Evolutionary conservation across 805 yeast species (phyloP), one percentile per base, ranked within the genome.

Genomic region (Schwanniomyces occidentalis): DNA sequence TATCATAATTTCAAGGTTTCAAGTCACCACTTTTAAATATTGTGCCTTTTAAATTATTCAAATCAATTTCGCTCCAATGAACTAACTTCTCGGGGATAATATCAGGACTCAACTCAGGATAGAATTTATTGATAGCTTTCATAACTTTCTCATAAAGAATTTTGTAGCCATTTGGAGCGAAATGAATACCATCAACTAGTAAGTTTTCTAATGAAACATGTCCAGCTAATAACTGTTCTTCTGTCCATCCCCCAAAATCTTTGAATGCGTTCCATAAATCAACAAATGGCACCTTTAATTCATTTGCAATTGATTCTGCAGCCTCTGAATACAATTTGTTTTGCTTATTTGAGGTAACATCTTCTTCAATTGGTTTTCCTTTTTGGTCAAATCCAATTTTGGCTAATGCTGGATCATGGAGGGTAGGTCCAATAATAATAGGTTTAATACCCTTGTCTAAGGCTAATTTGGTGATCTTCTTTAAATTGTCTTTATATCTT

Each of bases 371-470:
- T 10, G 31, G 22, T 2, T 37, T 33, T 2, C 34, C 44, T 0
- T 19, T 7, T 12, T 16, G 13, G 4, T 21, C n/a, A 4, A 21
- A 10, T 21, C 24, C n/a, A n/a, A n/a, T n/a, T n/a, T n/a, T n/a
- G n/a, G n/a, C n/a, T 7, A 32, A 34, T 10, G 57, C 56, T 5
- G 36, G 32, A 28, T 51, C 50, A 44, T 76, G 78, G 10, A 74
- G 51, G 0, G 75, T 82, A 0, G 91, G 88, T 0, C 86, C 78
- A 7, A 86, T 68, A 2, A 85, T 46, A n/a, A 87, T 64, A 0
- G 78, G 65, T 23, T 70, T 71, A 35, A 82, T 73, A 3, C 63
- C 69, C 33, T 71, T 55, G 1, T 49, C 52, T 16, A 52, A 43
- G 21, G 75, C 65, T 40, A 65, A 43, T 5, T 60, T 45, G n/a